Percentiles rank a stretch among this genome's conserved stretches.
phyloP scores from a whole-genome alignment of 2,329 filamentous ascomycete species.

The Microsporum canis region DNA sequence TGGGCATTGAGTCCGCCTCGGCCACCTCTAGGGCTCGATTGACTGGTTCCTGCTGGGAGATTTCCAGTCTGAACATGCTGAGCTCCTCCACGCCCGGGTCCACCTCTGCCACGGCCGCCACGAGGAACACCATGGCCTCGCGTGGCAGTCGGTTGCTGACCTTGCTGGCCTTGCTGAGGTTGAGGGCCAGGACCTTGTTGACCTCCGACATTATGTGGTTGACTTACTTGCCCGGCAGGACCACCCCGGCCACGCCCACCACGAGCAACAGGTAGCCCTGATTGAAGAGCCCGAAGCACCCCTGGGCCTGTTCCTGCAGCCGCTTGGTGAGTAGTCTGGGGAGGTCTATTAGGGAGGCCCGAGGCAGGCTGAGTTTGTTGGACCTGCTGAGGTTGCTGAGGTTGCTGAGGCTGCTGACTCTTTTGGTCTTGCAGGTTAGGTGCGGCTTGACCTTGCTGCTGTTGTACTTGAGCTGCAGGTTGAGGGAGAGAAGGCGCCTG shows the following conservation, averaged over 20 bases:
- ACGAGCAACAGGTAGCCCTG: conserved; percentile 35
- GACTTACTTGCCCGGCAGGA: conserved; percentile 21
- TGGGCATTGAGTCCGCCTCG: conserved; percentile 39
- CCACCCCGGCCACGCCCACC: conserved; percentile 27
- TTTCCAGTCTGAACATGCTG: conserved; percentile 34
- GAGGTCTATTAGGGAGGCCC: conserved; percentile 16
- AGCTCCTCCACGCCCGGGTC: conserved; percentile 33
- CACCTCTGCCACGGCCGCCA: conserved; percentile 33
- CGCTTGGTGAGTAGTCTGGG: conserved; percentile 15
- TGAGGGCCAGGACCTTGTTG: conserved; percentile 17
- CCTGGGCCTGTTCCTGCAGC: conserved; percentile 28
- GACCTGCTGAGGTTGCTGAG: conserved; percentile 15
- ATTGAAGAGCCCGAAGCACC: conserved; percentile 34
- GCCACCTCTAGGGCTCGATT: conserved; percentile 22
- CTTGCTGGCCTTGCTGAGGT: conserved; percentile 23
- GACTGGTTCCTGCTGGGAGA: conserved; percentile 20
- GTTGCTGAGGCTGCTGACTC: not conserved
- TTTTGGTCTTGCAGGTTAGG: not conserved
- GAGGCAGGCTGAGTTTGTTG: conserved; percentile 21
- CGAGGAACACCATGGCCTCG: conserved; percentile 33
- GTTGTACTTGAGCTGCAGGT: conserved; percentile 8
- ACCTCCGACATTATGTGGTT: conserved; percentile 24
- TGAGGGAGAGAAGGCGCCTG: not conserved
- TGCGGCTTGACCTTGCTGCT: not conserved
- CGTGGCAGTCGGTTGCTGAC: conserved; percentile 19